Base-by-base conservation (phyloP, 2,329 filamentous ascomycete genomes). In the Alternaria ventricosa region DNA sequence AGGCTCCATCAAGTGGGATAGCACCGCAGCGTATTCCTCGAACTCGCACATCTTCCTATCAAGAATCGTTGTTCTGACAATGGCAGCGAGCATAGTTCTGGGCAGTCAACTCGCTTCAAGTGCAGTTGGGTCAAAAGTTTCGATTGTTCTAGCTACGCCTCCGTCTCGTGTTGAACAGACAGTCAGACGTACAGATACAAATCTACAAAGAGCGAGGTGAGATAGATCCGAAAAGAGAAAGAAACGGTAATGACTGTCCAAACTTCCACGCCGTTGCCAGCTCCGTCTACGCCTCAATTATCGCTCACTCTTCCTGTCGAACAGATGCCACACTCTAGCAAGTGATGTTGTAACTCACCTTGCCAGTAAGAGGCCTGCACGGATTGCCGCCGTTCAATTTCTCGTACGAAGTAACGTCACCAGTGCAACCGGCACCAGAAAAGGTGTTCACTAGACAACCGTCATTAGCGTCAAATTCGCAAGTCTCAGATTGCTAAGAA, bases 281-380 rank as follows among this genome's bases (percentile, higher is more conserved):
- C 47, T 51, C 47, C 18, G n/a, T 33, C 27, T 33, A 51, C 47
- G 27, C 47, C 28, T 12, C 13, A 12, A 22, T 11, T 13, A 30
- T 10, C n/a, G 0, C 27, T 18, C 1, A 2, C 0, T 3, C 11
- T 9, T 25, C 1, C 2, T 1, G 13, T 50, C 6, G 3, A 22
- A 30, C 47, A 13, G 3, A 20, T 15, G 47, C 47, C 2, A 15
- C 0, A n/a, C 2, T 6, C 47, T 33, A 33, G 27, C 47, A 33
- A 22, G 47, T 51, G 7, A 51, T 1, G 1, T 22, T 51, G 27
- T 33, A 30, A 12, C 18, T 22, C 18, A 33, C 27, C 33, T 30
- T 51, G 6, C 27, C 47, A 51, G 4, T 6, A 33, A 51, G 6
- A 22, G 20, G 20, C 20, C 20, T 22, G 20, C 20, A 22, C 4